Evolutionary conservation across 495 filamentous ascomycete genomes (phyloP).

Genomic region (Aspergillus homomorphus): DNA sequence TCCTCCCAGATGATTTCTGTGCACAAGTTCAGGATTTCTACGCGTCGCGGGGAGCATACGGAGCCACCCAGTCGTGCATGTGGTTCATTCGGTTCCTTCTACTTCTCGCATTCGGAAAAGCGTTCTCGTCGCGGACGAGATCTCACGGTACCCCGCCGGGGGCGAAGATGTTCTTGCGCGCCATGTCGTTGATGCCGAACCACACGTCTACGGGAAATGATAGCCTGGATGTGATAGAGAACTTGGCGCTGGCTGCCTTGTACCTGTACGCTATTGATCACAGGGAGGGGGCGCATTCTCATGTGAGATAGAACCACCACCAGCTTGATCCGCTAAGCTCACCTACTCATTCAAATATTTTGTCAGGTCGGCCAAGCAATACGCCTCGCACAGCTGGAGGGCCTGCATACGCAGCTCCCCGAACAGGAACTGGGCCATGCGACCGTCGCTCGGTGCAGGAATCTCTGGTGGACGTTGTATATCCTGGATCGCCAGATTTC

Average conservation of each 20-base stretch:
- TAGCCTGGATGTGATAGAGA: slow-evolving; percentile 32
- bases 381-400: slow-evolving; percentile 35
- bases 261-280: slow-evolving; percentile 38
- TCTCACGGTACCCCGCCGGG: slow-evolving; percentile 28
- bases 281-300: slow-evolving; percentile 30
- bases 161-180: slow-evolving; percentile 33
- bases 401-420: slow-evolving; percentile 37
- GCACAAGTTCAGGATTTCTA: slow-evolving; percentile 31
- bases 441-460: slow-evolving; percentile 30
- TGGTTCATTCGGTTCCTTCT: slow-evolving; percentile 42
- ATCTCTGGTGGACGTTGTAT: slow-evolving; percentile 42
- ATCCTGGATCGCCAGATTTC: slow-evolving; percentile 37
- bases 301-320: too few species aligned
- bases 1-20: slow-evolving; percentile 38
- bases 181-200: slow-evolving; percentile 39
- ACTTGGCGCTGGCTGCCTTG: slow-evolving; percentile 32
- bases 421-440: slow-evolving; percentile 26
- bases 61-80: slow-evolving; percentile 23
- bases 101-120: slow-evolving; percentile 39
- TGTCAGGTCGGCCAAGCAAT: slow-evolving; percentile 38
- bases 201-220: slow-evolving; percentile 26
- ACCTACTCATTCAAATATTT: too few species aligned
- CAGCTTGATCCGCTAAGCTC: too few species aligned
- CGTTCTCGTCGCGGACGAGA: slow-evolving; percentile 29
- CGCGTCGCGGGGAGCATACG: slow-evolving; percentile 16